Evolutionary conservation across 2,329 filamentous ascomycete genomes (phyloP), one percentile per base, ranked within the genome.

Genomic region (Chalaropsis thielavioides): DNA sequence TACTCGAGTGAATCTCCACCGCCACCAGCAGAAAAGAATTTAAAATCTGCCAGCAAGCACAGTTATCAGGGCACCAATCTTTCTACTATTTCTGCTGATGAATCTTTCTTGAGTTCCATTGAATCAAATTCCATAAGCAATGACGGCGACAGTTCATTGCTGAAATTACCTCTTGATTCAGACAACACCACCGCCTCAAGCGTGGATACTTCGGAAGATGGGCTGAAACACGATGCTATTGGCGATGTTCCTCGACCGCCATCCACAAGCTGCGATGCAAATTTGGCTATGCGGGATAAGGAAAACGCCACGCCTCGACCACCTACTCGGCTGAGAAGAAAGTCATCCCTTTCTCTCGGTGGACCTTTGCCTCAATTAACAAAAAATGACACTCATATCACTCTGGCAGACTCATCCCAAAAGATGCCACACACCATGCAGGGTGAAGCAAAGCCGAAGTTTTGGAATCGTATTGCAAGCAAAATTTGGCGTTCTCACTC

Each of bases 381-480:
- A 7, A 35, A 38, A 38, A 27, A n/a, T 35, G 31, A 58, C 31
- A 35, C 54, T n/a, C 54, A 17, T 35, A 13, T 31, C 22, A 31
- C 38, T n/a, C 41, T 62, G 22, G 41, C 11, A 31, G 60, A 49
- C 22, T 49, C 60, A 46, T 49, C 44, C 11, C 41, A 49, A 27
- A 49, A 62, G 31, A 46, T 17, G 19, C 41, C 60, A 17, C 60
- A 62, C 4, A 41, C 41, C 60, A 40, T 17, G 64, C 62, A 67
- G 15, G 59, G 46, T 31, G 65, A 58, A 35, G 56, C 38, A 13
- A 67, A 62, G 40, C 65, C 58, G 24, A 58, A 54, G n/a, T 59
- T 67, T 19, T 67, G 65, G 65, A 49, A 38, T 24, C 65, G 65
- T 59, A 43, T 67, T 22, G 61, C 65, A 38, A 64, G 40, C 46